phyloP scores from a whole-genome alignment of 192 early-diverging fungal species.

The Backusella westeae region DNA sequence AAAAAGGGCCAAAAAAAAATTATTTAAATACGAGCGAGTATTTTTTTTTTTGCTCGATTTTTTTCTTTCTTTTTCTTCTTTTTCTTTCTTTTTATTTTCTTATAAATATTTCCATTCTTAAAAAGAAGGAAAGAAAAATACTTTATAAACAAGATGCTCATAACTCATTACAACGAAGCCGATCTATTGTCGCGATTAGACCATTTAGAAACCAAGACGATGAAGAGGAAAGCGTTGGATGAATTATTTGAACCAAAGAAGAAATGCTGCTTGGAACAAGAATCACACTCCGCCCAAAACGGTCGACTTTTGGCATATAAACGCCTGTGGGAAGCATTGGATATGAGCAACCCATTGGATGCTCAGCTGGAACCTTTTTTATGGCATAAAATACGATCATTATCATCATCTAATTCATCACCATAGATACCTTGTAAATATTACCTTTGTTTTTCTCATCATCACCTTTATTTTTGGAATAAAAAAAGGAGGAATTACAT shows the following conservation, averaged over 20 bases:
- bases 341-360: background rate
- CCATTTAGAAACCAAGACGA: background rate
- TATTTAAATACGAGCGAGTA: background rate
- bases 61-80: background rate
- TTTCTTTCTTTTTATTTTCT: background rate
- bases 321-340: background rate
- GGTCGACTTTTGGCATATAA: background rate
- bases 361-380: constrained; percentile 2
- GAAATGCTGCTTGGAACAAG: background rate
- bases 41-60: background rate
- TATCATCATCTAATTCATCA: background rate
- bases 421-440: background rate
- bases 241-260: background rate
- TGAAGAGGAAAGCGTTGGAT: background rate
- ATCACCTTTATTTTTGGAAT: background rate
- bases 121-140: background rate
- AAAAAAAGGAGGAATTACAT: background rate
- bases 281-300: background rate
- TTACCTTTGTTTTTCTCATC: too few species aligned
- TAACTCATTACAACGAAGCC: background rate
- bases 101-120: background rate
- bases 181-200: background rate
- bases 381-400: background rate
- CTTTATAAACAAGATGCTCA: background rate
- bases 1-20: background rate